phyloP scores from a whole-genome alignment of 306 rosid genomes.

The Chamaecrista fasciculata region DNA sequence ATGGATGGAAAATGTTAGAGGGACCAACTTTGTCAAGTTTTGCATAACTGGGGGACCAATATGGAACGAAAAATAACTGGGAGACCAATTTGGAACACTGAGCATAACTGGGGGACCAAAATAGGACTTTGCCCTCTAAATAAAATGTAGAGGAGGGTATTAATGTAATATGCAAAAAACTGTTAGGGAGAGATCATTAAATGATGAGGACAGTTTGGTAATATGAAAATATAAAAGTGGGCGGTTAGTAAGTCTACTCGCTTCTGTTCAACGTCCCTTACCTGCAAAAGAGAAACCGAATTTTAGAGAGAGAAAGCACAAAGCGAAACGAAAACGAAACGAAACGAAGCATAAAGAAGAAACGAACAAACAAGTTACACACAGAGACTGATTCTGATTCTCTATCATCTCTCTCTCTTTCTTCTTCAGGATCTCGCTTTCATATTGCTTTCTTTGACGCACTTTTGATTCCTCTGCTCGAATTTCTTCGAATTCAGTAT shows the following conservation, averaged over 20 bases:
- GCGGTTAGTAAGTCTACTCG: conserved; percentile 67
- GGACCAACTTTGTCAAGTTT: too few species aligned
- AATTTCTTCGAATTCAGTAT: conserved; percentile 26
- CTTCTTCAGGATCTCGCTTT: conserved; percentile 11
- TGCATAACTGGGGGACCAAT: too few species aligned
- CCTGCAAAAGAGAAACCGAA: conserved; percentile 48
- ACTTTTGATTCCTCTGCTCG: not conserved
- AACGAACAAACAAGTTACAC: conserved; percentile 36
- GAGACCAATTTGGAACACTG: too few species aligned
- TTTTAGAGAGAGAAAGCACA: conserved; percentile 29
- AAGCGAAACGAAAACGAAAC: conserved; percentile 34
- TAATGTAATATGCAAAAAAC: conserved; percentile 31
- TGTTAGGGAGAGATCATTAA: conserved; percentile 34
- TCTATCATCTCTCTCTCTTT: not conserved
- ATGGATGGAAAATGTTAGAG: too few species aligned
- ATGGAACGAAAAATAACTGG: too few species aligned
- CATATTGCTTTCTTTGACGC: conserved; percentile 19
- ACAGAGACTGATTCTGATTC: conserved; percentile 28
- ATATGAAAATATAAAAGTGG: conserved; percentile 34
- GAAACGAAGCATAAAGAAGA: conserved; percentile 42
- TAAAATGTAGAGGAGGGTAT: conserved; percentile 19
- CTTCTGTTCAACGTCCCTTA: conserved; percentile 64
- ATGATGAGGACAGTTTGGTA: conserved; percentile 52
- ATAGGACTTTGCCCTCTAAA: too few species aligned
- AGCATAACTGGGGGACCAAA: too few species aligned